Conservation (phyloP, 306 rosid genomes). For the Trifolium repens region DNA sequence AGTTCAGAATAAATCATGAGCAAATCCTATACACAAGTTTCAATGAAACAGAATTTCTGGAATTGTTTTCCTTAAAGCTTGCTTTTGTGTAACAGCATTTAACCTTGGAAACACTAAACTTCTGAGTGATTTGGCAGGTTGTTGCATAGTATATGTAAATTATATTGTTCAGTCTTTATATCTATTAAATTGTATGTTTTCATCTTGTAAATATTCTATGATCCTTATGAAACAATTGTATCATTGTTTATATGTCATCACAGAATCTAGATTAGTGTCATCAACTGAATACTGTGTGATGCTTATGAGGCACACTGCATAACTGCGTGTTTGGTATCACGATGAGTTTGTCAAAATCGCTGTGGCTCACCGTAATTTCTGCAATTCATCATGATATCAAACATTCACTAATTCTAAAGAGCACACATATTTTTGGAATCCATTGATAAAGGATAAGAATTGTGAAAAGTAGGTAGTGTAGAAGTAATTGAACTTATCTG, state of each 20-base stretch:
- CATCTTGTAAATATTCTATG: constrained; percentile 26
- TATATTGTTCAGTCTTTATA: constrained; percentile 14
- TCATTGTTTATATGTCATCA: not conserved
- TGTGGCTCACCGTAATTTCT: no score
- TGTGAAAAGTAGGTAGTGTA: no score
- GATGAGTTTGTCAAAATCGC: no score
- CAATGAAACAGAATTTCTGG: constrained; percentile 14
- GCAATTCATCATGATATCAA: no score
- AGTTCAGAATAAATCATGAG: constrained; percentile 41
- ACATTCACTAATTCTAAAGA: not conserved
- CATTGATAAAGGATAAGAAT: no score
- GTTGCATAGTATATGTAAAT: constrained; percentile 21
- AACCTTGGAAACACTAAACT: constrained; percentile 28
- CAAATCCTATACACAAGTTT: constrained; percentile 29
- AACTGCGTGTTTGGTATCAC: no score
- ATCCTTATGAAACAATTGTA: constrained; percentile 4
- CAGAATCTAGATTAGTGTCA: not conserved
- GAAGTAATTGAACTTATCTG: no score
- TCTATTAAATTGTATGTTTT: constrained; percentile 19
- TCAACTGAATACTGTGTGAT: not conserved
- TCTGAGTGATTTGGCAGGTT: constrained; percentile 39
- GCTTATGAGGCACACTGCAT: not conserved
- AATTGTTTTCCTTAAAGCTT: constrained; percentile 10
- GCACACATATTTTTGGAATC: not conserved
- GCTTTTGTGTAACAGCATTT: constrained; percentile 28